Evolutionary conservation across 495 filamentous ascomycete species (phyloP).

Genomic region (Mytilinidion resinicola): DNA sequence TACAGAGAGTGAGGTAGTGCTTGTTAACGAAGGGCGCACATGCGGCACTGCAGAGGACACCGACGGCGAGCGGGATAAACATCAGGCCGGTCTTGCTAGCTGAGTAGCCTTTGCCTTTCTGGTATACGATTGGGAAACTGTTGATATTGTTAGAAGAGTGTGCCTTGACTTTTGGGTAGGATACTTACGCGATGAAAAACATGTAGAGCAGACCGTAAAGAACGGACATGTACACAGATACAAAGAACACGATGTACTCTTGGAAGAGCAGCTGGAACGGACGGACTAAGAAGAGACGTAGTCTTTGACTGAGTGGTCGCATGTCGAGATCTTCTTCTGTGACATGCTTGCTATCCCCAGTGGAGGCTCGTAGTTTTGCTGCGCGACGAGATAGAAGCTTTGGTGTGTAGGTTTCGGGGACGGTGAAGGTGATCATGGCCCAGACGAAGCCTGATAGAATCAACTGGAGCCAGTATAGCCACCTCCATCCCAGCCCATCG

Average conservation of each 20-base stretch:
- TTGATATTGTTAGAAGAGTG: not conserved
- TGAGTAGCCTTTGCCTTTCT: slow-evolving; percentile 66
- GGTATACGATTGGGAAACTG: slow-evolving; percentile 72
- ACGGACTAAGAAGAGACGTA: slow-evolving; percentile 62
- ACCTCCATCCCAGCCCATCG: slow-evolving; percentile 67
- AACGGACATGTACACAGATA: slow-evolving; percentile 72
- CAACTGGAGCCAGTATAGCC: slow-evolving; percentile 80
- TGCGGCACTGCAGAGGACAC: slow-evolving; percentile 56
- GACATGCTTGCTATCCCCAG: slow-evolving; percentile 58
- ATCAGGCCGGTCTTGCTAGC: slow-evolving; percentile 68
- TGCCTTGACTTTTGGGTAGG: not conserved
- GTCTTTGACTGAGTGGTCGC: slow-evolving; percentile 54
- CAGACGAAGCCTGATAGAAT: slow-evolving; percentile 62
- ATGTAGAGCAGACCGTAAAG: slow-evolving; percentile 75
- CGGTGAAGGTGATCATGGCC: slow-evolving; percentile 68
- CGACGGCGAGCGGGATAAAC: slow-evolving; percentile 70
- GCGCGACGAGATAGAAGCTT: slow-evolving; percentile 61
- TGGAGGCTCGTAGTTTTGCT: slow-evolving; percentile 57
- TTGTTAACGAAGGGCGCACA: slow-evolving; percentile 70
- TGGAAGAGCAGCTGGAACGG: slow-evolving; percentile 75
- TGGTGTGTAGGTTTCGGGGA: slow-evolving; percentile 75
- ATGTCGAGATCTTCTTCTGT: slow-evolving; percentile 69
- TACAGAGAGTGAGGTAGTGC: slow-evolving; percentile 59
- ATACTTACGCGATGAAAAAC: slow-evolving; percentile 62
- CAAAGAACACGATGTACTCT: slow-evolving; percentile 73